A percentile compares a stretch with the other conserved stretches of the same genome.
These are phyloP conservation scores for Amylostereum chailletii DNA, from an alignment of 1,284 basidiomycete species.

Conservation along the genomic window DNA sequence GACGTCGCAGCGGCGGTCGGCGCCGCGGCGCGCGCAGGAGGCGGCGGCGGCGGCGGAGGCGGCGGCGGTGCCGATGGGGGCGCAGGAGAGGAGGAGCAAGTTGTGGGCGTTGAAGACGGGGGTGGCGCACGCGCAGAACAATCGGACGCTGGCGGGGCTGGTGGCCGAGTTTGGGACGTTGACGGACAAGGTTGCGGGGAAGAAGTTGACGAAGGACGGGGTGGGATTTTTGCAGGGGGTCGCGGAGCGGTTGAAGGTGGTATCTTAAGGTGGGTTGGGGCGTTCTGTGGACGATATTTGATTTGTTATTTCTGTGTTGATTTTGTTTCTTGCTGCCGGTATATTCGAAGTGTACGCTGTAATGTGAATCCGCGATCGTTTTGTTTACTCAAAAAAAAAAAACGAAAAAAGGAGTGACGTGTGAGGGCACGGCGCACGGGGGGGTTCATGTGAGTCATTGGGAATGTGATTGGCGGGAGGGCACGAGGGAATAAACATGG, in stretches of 20 bases:
- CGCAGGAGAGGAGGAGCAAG: conserved; percentile 44
- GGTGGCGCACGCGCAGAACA: conserved; percentile 39
- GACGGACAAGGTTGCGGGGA: conserved; percentile 53
- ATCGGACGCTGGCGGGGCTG: conserved; percentile 49
- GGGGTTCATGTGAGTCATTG: too few species aligned
- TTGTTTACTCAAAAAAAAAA: too few species aligned
- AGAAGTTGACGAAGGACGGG: conserved; percentile 69
- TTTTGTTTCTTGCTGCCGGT: too few species aligned
- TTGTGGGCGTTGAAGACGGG: conserved; percentile 46
- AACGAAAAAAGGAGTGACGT: too few species aligned
- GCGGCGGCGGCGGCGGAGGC: conserved; percentile 17
- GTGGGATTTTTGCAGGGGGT: conserved; percentile 59
- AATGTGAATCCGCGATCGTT: too few species aligned
- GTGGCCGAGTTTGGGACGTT: conserved; percentile 59
- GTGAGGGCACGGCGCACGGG: too few species aligned
- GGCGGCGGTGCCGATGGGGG: conserved; percentile 26
- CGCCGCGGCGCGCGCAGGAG: conserved; percentile 18
- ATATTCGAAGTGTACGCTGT: too few species aligned
- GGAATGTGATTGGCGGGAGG: too few species aligned
- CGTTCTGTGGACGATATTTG: neutral
- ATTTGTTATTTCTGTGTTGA: too few species aligned
- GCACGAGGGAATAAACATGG: too few species aligned
- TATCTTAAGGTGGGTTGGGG: neutral
- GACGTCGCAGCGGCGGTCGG: conserved; percentile 34
- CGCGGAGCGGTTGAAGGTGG: conserved; percentile 35